Base-by-base conservation (phyloP, 768 basidiomycete species). In the Cyclocybe aegerita region DNA sequence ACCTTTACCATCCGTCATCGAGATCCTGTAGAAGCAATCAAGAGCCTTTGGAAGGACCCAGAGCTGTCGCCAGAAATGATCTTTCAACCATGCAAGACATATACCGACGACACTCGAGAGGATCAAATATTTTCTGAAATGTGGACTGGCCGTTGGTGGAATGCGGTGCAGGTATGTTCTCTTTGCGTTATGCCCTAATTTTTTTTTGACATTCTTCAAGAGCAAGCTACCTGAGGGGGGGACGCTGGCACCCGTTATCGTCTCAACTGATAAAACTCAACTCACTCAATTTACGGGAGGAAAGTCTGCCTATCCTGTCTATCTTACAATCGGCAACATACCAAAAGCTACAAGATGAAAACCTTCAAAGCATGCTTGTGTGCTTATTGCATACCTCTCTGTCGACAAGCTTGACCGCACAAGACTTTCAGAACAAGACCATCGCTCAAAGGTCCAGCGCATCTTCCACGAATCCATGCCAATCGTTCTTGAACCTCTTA, bases 251-350 rank as follows among this genome's bases (percentile, higher is more conserved):
- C 74, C 72, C 1, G 50, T 78, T 4, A 75, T 77, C n/a, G 53
- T 79, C 3, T 61, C 72, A 0, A 77, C 59, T 1, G 60, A 61
- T 39, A 58, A 61, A 74, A 76, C 52, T 70, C 71, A 23, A 43
- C 59, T 48, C 54, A 77, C 12, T 58, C 69, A 15, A 51, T 70
- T 73, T 43, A 49, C 61, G 4, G 68, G 71, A 0, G 64, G 70
- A 47, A 72, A 75, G 53, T 48, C 55, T 36, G 70, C 71, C 7
- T 76, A 70, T 52, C 74, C 76, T 0, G 65, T 79, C 0, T 79
- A 79, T 53, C 52, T 76, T 0, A 71, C 73, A 0, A 60, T 75
- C 30, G 75, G 72, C 0, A 75, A 75, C 34, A 64, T 75, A 8
- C 53, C 61, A 0, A 72, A 72, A 47, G 48, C 57, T 4, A 52